phyloP scores from a whole-genome alignment of 495 filamentous ascomycete genomes.

The Cenococcum geophilum region DNA sequence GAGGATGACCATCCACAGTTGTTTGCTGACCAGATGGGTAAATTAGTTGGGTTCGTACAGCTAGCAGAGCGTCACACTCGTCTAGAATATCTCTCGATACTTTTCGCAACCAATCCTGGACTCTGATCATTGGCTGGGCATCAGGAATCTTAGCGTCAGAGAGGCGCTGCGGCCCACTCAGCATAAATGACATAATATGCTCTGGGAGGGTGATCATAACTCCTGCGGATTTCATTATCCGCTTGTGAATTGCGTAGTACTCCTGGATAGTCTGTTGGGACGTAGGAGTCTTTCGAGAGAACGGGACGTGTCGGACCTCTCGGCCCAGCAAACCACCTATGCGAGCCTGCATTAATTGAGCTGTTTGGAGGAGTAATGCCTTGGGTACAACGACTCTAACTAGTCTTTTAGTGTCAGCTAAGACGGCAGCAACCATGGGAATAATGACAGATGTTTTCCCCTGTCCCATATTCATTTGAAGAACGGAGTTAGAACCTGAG shows the following conservation, averaged over 20 bases:
- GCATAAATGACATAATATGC: constrained; percentile 48
- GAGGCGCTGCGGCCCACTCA: constrained; percentile 46
- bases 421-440: constrained; percentile 47
- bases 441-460: constrained; percentile 42
- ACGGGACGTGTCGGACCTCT: constrained; percentile 45
- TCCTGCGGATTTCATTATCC: constrained; percentile 35
- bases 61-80: constrained; percentile 51
- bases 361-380: constrained; percentile 47
- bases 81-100: constrained; percentile 50
- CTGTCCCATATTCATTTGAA: constrained; percentile 50
- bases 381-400: constrained; percentile 49
- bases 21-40: constrained; percentile 47
- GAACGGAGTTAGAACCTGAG: constrained; percentile 45
- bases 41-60: constrained; percentile 40
- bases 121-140: constrained; percentile 41
- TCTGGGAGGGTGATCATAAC: constrained; percentile 49
- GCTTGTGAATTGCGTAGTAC: constrained; percentile 37
- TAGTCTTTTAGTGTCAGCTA: constrained; percentile 45
- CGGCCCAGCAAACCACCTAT: constrained; percentile 47
- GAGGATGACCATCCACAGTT: constrained; percentile 46
- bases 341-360: constrained; percentile 44
- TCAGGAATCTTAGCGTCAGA: constrained; percentile 38
- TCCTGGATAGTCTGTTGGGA: constrained; percentile 30
- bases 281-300: constrained; percentile 45
- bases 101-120: constrained; percentile 46